Evolutionary conservation across 768 basidiomycete species (phyloP).

Genomic region (Xerocomus potaroensis): DNA sequence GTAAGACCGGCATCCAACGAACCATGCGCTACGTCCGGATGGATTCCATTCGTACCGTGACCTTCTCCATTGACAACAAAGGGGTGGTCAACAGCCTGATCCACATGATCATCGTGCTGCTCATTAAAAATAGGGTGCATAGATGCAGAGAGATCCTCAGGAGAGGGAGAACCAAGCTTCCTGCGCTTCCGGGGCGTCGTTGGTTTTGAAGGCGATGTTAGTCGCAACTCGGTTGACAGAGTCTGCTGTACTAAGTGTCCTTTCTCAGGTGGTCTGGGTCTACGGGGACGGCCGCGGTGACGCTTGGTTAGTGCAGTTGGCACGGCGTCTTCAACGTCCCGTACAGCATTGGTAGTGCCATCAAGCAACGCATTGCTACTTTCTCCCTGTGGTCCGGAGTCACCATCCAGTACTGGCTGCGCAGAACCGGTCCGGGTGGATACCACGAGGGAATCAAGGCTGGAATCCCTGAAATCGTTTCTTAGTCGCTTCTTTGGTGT

Average conservation of each 20-base stretch:
- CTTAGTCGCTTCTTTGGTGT: conserved; percentile 21
- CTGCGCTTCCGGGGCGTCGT: conserved; percentile 41
- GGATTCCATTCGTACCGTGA: conserved; percentile 15
- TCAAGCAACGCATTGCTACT: conserved; percentile 7
- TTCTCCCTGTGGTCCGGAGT: conserved; percentile 7
- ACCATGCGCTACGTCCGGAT: conserved; percentile 1
- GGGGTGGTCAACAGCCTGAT: conserved; percentile 3
- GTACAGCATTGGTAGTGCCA: neutral
- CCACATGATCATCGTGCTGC: conserved; percentile 3
- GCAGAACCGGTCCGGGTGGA: conserved; percentile 20
- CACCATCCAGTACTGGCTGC: conserved; percentile 13
- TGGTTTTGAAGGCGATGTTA: conserved; percentile 15
- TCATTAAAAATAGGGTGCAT: conserved; percentile 1
- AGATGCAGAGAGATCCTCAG: conserved; percentile 19
- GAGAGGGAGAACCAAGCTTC: conserved; percentile 37
- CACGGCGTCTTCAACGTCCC: conserved; percentile 3
- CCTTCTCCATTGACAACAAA: conserved; percentile 14
- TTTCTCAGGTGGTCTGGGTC: conserved; percentile 18
- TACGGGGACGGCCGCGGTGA: conserved; percentile 31
- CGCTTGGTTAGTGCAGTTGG: conserved; percentile 26
- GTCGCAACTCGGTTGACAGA: conserved; percentile 5
- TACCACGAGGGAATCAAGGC: conserved; percentile 12
- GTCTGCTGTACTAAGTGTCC: neutral
- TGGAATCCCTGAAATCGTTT: conserved; percentile 11
- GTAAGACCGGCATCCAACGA: neutral